phyloP scores from a whole-genome alignment of 2,329 filamentous ascomycete genomes.

The Nemania diffusa region DNA sequence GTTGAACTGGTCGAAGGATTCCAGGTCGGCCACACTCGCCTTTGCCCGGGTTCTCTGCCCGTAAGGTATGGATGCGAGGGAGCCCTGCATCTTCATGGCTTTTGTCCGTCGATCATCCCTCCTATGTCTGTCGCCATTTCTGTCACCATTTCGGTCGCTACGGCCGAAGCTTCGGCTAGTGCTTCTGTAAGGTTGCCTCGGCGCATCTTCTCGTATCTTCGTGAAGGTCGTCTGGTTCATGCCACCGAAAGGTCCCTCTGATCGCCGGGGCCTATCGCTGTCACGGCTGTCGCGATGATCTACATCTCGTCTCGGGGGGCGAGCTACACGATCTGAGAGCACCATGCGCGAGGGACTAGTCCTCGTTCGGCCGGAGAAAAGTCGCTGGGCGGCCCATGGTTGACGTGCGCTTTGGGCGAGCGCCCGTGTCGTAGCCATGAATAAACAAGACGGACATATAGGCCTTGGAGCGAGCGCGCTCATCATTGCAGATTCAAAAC shows the following conservation, averaged over 20 bases:
- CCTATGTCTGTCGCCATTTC: slow-evolving; percentile 45
- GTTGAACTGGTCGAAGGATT: slow-evolving; percentile 83
- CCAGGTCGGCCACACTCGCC: slow-evolving; percentile 66
- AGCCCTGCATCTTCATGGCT: slow-evolving; percentile 92
- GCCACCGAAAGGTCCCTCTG: slow-evolving; percentile 63
- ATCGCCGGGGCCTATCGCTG: slow-evolving; percentile 51
- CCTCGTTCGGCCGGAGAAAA: slow-evolving; percentile 39
- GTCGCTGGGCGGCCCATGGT: slow-evolving; percentile 41
- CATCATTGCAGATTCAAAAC: slow-evolving; percentile 36
- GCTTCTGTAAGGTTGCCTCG: slow-evolving; percentile 33
- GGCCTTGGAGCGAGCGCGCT: slow-evolving; percentile 39
- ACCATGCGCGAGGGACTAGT: slow-evolving; percentile 65
- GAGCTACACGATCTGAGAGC: slow-evolving; percentile 64
- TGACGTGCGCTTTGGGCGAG: slow-evolving; percentile 33
- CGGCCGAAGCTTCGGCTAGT: slow-evolving; percentile 3
- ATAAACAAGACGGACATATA: slow-evolving; percentile 48
- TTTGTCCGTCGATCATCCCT: slow-evolving; percentile 70
- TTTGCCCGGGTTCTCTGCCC: slow-evolving; percentile 62
- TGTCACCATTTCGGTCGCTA: too few species aligned
- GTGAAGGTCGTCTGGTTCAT: slow-evolving; percentile 67
- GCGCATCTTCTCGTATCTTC: slow-evolving; percentile 47
- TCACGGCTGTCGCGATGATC: slow-evolving; percentile 49
- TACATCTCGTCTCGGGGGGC: slow-evolving; percentile 49
- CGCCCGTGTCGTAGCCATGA: slow-evolving; percentile 34
- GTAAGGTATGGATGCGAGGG: slow-evolving; percentile 81